Base-by-base conservation (phyloP, 2,329 filamentous ascomycete genomes). In the Cercospora nicotianae region DNA sequence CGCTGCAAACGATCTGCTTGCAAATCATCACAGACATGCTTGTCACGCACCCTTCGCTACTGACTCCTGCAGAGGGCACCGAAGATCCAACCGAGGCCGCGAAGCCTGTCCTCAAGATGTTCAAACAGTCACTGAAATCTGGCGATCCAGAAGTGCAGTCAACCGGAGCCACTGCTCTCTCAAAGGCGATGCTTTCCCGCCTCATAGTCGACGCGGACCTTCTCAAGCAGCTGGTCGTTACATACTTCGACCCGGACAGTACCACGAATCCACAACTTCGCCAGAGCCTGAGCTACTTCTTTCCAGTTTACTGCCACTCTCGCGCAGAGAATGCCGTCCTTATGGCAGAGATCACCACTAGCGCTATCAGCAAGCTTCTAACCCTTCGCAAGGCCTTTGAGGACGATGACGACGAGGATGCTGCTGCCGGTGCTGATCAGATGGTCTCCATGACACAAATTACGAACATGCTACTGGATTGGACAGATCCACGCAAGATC, bases 21-120 rank as follows among this genome's bases (percentile, higher is more conserved):
- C 93, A 98, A 71, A 96, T 97, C 70, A 86, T 99, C 33, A 94
- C 93, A 9, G 95, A 99, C 79, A 94, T 98, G 73, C 84, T 98
- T 60, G 93, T 94, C 63, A 92, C 93, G 0, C 93, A 98, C 76
- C 93, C 93, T 13, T 87, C 91, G 0, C 87, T 96, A 67, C 87
- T 97, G 16, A 84, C 93, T 4, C 77, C 69, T 8, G 31, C 59
- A 72, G 55, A 53, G 20, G 63, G 66, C 28, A 53, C 60, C 3
- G 67, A 67, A 70, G 60, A 70, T 20, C 60, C 69, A 5, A 79
- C 80, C 16, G 77, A 78, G 1, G 74, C 79, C 64, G 81, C 86
- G 69, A 86, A 91, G 28, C 86, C 90, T 0, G 83, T 98, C 9
- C 85, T 94, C 55, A 97, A 96, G 77, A 87, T 94, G n/a, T 94